Percentiles rank a stretch among this genome's conserved stretches.
These are phyloP conservation scores for Anethum foeniculum DNA, from an alignment of 140 eudicot species.

Conservation along the genomic window DNA sequence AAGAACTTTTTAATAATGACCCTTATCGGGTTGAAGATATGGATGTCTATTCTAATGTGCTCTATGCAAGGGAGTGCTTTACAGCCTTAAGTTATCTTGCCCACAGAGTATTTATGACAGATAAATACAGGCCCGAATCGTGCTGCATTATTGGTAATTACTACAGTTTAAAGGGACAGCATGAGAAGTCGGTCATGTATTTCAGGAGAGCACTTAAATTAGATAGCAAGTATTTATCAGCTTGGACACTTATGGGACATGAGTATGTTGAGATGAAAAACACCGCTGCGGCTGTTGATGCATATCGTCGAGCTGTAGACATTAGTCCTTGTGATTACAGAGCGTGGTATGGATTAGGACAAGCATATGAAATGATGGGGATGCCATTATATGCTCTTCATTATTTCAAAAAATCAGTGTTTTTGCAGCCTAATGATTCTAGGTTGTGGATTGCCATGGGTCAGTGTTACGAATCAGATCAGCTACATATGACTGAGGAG, in stretches of 20 bases:
- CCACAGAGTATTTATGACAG: slow-evolving; percentile 71
- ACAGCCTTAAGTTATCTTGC: slow-evolving; percentile 91
- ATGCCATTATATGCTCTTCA: slow-evolving; percentile 91
- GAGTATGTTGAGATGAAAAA: slow-evolving; percentile 95
- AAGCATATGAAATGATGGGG: slow-evolving; percentile 97
- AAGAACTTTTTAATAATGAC: slow-evolving; percentile 73
- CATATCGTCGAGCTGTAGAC: slow-evolving; percentile 87
- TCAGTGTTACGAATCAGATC: slow-evolving; percentile 73
- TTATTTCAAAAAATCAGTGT: slow-evolving; percentile 74
- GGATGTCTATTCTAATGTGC: slow-evolving; percentile 93
- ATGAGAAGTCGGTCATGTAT: slow-evolving; percentile 82
- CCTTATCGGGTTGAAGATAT: slow-evolving; percentile 91
- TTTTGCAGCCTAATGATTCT: slow-evolving; percentile 86
- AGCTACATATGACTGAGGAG: slow-evolving; percentile 76
- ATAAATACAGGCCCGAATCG: slow-evolving; percentile 92
- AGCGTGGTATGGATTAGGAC: slow-evolving; percentile 98
- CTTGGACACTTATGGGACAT: slow-evolving; percentile 97
- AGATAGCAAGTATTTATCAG: slow-evolving; percentile 75
- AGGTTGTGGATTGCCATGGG: slow-evolving; percentile 98
- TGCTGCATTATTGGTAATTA: slow-evolving; percentile 94
- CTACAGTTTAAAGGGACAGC: slow-evolving; percentile 91
- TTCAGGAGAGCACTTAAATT: slow-evolving; percentile 80
- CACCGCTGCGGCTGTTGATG: slow-evolving; percentile 85
- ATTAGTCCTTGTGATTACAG: slow-evolving; percentile 83
- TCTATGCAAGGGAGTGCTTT: slow-evolving; percentile 79